A percentile compares a stretch with the other conserved stretches of the same genome.
These are phyloP conservation scores for Pleurotus cornucopiae DNA, from an alignment of 768 basidiomycete species.

Conservation along the genomic window DNA sequence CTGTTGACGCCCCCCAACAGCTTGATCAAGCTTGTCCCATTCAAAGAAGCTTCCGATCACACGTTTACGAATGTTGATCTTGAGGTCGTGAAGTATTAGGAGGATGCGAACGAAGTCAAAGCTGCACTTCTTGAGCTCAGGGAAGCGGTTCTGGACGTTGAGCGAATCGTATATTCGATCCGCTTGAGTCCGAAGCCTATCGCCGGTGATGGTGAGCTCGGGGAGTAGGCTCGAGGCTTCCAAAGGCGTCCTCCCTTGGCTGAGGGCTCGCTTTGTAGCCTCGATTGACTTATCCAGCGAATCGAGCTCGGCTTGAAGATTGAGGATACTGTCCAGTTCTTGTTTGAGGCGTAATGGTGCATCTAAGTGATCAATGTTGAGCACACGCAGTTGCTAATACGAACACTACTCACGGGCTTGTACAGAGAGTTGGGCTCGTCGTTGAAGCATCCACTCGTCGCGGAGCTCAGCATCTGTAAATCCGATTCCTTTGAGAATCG, in stretches of 20 bases:
- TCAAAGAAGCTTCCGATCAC: slow-evolving; percentile 31
- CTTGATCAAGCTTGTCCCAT: slow-evolving; percentile 30
- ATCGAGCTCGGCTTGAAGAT: slow-evolving; percentile 22
- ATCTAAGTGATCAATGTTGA: slow-evolving; percentile 13
- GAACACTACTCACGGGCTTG: slow-evolving; percentile 20
- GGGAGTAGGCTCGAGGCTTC: slow-evolving; percentile 13
- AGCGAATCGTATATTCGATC: slow-evolving; percentile 29
- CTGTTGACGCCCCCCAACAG: slow-evolving; percentile 23
- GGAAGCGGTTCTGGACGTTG: slow-evolving; percentile 27
- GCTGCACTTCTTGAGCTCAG: slow-evolving; percentile 20
- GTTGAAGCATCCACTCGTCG: slow-evolving; percentile 28
- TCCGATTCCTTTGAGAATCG: too few relatives aligned
- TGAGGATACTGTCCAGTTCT: slow-evolving; percentile 25
- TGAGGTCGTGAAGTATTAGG: slow-evolving; percentile 30
- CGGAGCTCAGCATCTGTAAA: slow-evolving; percentile 18
- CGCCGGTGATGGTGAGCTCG: slow-evolving; percentile 17
- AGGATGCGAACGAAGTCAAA: slow-evolving; percentile 26
- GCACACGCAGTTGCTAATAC: not conserved
- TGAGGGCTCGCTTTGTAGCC: slow-evolving; percentile 8
- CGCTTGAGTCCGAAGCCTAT: slow-evolving; percentile 16
- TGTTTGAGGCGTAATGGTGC: slow-evolving; percentile 24
- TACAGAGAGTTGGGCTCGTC: slow-evolving; percentile 22
- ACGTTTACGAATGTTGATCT: slow-evolving; percentile 31
- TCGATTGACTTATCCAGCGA: slow-evolving; percentile 19
- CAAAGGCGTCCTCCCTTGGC: not conserved